Percentiles rank a stretch among this genome's conserved stretches.
phyloP scores from a whole-genome alignment of 345 rosid genomes.

The Ceriops decandra region DNA sequence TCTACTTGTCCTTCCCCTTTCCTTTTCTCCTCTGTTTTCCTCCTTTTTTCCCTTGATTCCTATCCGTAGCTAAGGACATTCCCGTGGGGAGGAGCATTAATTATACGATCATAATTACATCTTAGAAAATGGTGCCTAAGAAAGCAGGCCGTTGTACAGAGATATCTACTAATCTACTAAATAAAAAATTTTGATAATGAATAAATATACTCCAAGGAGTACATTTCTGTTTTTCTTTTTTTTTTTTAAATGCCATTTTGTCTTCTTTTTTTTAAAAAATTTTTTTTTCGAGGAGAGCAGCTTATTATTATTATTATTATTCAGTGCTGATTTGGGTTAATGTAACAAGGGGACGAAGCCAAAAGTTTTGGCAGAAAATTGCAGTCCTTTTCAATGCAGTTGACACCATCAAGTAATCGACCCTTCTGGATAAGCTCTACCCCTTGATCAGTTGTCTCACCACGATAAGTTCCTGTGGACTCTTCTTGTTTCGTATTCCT shows the following conservation, averaged over 20 bases:
- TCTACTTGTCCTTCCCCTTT: too few relatives aligned
- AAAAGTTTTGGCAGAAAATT: not conserved
- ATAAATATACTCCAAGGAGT: too few relatives aligned
- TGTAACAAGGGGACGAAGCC: not conserved
- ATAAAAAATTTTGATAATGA: too few relatives aligned
- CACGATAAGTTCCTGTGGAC: not conserved
- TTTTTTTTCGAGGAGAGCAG: not conserved
- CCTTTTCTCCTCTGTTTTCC: too few relatives aligned
- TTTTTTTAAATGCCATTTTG: not conserved
- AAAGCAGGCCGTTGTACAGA: too few relatives aligned
- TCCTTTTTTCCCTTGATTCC: too few relatives aligned
- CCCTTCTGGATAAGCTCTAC: not conserved
- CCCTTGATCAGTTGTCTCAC: not conserved
- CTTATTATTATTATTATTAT: not conserved
- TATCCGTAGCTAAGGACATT: too few relatives aligned
- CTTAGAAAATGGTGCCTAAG: too few relatives aligned
- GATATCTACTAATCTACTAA: too few relatives aligned
- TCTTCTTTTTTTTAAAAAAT: not conserved
- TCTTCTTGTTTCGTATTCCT: too few relatives aligned
- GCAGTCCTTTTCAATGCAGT: not conserved
- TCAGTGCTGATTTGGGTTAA: conserved; percentile 1
- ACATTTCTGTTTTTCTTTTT: not conserved
- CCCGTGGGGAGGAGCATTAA: too few relatives aligned
- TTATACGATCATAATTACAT: too few relatives aligned
- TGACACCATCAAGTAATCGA: not conserved